Evolutionary conservation across 345 rosid species (phyloP).

Genomic region (Euphorbia peplus): DNA sequence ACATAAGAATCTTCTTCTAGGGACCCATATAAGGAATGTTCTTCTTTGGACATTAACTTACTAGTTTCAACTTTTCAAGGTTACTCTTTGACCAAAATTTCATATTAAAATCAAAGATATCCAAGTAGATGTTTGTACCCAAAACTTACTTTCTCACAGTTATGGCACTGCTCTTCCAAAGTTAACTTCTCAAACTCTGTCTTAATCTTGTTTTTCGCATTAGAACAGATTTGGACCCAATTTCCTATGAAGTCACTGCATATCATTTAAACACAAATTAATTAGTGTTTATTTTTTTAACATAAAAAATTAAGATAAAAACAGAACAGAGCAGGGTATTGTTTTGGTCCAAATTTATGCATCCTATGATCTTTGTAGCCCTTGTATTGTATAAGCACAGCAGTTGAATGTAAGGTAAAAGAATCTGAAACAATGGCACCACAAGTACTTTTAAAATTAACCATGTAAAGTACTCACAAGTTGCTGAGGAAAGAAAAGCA

Average conservation of each 20-base stretch:
- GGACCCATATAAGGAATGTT: no score
- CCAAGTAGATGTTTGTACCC: background rate
- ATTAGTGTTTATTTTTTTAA: no score
- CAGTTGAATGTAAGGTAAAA: background rate
- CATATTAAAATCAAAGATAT: background rate
- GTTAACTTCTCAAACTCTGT: slow-evolving; percentile 33
- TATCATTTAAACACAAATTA: background rate
- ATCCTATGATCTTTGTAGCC: no score
- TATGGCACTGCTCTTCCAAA: slow-evolving; percentile 66
- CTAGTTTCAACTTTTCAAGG: no score
- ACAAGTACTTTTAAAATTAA: background rate
- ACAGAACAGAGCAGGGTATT: background rate
- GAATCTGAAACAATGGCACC: background rate
- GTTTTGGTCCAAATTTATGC: background rate
- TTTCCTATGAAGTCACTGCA: slow-evolving; percentile 84
- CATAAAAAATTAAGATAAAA: no score
- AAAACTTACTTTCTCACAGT: slow-evolving; percentile 74
- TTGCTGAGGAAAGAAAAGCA: no score
- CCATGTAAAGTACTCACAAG: background rate
- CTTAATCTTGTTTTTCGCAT: slow-evolving; percentile 74
- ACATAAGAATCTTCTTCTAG: no score
- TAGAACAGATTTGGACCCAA: slow-evolving; percentile 76
- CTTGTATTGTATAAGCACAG: background rate
- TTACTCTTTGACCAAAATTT: background rate
- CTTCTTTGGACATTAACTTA: no score